A percentile compares a stretch with the other conserved stretches of the same genome.
phyloP scores from a whole-genome alignment of 495 filamentous ascomycete species.

The Aspergillus egyptiacus region DNA sequence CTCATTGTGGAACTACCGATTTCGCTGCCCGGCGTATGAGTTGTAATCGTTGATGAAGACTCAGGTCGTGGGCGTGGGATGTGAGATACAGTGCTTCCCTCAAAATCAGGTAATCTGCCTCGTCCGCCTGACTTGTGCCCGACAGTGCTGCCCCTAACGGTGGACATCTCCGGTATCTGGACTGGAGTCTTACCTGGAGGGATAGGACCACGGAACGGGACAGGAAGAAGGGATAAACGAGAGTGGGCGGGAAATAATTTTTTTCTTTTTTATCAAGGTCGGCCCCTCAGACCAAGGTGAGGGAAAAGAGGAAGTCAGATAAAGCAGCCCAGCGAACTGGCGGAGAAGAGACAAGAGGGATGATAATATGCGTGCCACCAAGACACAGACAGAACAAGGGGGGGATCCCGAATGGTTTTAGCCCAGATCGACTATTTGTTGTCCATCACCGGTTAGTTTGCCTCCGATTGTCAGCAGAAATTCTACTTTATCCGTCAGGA shows the following conservation, averaged over 20 bases:
- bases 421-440: constrained; percentile 20
- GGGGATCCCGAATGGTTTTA: constrained; percentile 13
- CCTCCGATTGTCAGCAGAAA: neutral
- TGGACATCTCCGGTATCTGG: constrained; percentile 46
- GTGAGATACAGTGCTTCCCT: constrained; percentile 61
- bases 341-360: neutral
- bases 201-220: constrained; percentile 9
- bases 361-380: constrained; percentile 15
- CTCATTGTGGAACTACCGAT: constrained; percentile 54
- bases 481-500: too few species aligned
- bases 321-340: neutral
- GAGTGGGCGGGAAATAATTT: constrained; percentile 1
- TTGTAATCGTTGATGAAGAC: constrained; percentile 50
- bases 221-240: constrained; percentile 12
- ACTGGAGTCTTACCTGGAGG: constrained; percentile 10
- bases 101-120: constrained; percentile 61
- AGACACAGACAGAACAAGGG: constrained; percentile 16
- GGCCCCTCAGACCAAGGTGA: constrained; percentile 2
- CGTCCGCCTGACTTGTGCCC: constrained; percentile 49
- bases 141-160: constrained; percentile 42
- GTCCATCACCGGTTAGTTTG: constrained; percentile 12
- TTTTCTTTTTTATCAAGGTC: too few species aligned
- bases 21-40: constrained; percentile 42
- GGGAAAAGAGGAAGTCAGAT: constrained; percentile 8
- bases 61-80: constrained; percentile 85